Evolutionary conservation across 2,329 filamentous ascomycete species (phyloP).

Genomic region (Fusarium dimerum): DNA sequence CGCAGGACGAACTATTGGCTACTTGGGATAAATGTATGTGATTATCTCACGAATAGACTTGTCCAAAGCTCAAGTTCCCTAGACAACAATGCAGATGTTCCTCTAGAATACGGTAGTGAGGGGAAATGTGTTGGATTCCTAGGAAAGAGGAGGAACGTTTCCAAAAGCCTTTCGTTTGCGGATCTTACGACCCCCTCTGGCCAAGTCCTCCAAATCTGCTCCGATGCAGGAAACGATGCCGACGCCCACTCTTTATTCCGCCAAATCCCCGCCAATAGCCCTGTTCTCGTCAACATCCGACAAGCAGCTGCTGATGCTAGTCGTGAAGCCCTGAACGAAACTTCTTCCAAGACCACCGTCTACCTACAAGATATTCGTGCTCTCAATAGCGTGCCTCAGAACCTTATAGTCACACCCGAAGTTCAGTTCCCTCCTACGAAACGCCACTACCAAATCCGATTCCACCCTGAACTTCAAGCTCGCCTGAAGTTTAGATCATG

Average conservation of each 20-base stretch:
- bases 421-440: slow-evolving; percentile 73
- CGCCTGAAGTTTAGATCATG: slow-evolving; percentile 71
- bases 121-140: slow-evolving; percentile 62
- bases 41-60: not conserved
- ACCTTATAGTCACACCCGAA: slow-evolving; percentile 75
- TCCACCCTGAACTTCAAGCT: slow-evolving; percentile 64
- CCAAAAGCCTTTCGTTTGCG: slow-evolving; percentile 71
- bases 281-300: slow-evolving; percentile 51
- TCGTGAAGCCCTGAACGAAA: slow-evolving; percentile 21
- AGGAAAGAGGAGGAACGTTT: slow-evolving; percentile 65
- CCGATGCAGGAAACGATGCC: slow-evolving; percentile 39
- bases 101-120: slow-evolving; percentile 15
- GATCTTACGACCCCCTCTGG: slow-evolving; percentile 46
- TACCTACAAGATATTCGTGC: slow-evolving; percentile 59
- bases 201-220: slow-evolving; percentile 47
- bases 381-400: slow-evolving; percentile 45
- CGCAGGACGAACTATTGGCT: slow-evolving; percentile 26
- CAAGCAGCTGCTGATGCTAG: slow-evolving; percentile 24
- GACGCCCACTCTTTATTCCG: slow-evolving; percentile 45
- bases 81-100: slow-evolving; percentile 32
- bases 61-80: slow-evolving; percentile 1
- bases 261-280: slow-evolving; percentile 50
- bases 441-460: slow-evolving; percentile 83
- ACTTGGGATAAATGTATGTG: slow-evolving; percentile 36
- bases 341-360: slow-evolving; percentile 52